phyloP scores from a whole-genome alignment of 1,284 basidiomycete genomes.

The Xanthoconium separans region DNA sequence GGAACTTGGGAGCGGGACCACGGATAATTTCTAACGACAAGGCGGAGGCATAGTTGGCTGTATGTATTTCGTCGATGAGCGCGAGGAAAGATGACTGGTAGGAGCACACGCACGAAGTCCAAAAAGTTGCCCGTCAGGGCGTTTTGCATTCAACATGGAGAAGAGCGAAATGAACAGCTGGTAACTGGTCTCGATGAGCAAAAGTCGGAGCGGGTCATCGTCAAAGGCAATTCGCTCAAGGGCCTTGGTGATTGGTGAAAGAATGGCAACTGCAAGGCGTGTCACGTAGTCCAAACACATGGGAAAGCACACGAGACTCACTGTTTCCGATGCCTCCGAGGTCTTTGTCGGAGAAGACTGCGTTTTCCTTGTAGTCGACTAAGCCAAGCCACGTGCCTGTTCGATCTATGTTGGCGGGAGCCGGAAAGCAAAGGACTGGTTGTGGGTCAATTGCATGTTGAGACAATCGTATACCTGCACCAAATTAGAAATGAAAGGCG shows the following conservation, averaged over 20 bases:
- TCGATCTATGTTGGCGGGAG: slow-evolving; percentile 67
- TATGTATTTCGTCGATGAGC: no score
- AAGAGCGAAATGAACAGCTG: slow-evolving; percentile 87
- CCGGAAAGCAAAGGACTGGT: slow-evolving; percentile 71
- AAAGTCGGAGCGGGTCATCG: slow-evolving; percentile 72
- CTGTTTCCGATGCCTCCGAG: slow-evolving; percentile 71
- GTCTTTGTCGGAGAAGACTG: slow-evolving; percentile 65
- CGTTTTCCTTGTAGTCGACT: slow-evolving; percentile 76
- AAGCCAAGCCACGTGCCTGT: slow-evolving; percentile 66
- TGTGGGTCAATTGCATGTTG: slow-evolving; percentile 74
- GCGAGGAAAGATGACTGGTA: neutral
- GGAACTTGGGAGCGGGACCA: slow-evolving; percentile 66
- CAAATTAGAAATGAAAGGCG: slow-evolving; percentile 14
- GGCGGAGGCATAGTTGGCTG: slow-evolving; percentile 64
- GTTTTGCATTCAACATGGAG: slow-evolving; percentile 63
- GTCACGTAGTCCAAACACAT: neutral
- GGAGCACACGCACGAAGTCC: slow-evolving; percentile 59
- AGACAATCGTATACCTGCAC: slow-evolving; percentile 73
- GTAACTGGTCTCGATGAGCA: slow-evolving; percentile 76
- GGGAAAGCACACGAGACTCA: slow-evolving; percentile 33
- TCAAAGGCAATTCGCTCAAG: slow-evolving; percentile 77
- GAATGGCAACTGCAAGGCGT: slow-evolving; percentile 59
- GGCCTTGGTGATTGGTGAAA: slow-evolving; percentile 67
- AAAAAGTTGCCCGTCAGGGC: slow-evolving; percentile 50
- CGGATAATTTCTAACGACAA: slow-evolving; percentile 77